Base-by-base conservation (phyloP, 2,329 filamentous ascomycete species). In the Ambrosiella cleistominuta region DNA sequence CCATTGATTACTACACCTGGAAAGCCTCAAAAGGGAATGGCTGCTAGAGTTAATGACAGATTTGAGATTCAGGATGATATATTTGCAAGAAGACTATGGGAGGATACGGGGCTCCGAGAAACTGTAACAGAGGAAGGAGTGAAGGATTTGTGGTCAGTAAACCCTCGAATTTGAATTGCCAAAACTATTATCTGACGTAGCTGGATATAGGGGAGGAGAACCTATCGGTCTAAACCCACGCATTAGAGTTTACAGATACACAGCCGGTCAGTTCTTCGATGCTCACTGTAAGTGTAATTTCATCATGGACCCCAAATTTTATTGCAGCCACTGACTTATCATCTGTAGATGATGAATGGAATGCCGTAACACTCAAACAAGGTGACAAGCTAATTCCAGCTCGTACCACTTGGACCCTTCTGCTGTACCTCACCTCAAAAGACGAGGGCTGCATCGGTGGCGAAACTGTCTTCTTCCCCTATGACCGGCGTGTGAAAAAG, bases 401-500 rank as follows among this genome's bases (percentile, higher is more conserved):
- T 36, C 82, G 77, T 65, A 96, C 91, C 4, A 96, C 89, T 0
- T 96, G 90, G 89, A 96, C 91, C 0, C 73, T 95, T 4, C 75
- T 96, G 0, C 78, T 96, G 40, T 97, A 96, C 66, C 76, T 96
- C 57, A 93, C 86, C 0, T 88, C 84, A 0, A 74, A 81, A 1
- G 71, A 77, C 1, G 86, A 86, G 6, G 86, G 85, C 3, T 94
- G 89, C 64, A 69, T 79, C 19, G 91, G 91, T 19, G 91, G 91
- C 38, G 88, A 95, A 70, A 96, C 91, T 0, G 87, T 93, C 38
- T 96, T 96, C 69, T 94, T 94, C 67, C 86, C 87, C 0, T 81
- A 86, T 62, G 78, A 81, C 64, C 71, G 76, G 49, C 72, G 72
- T 61, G 69, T 75, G 2, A 66, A 74, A 15, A 75, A 76, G 15